Base-by-base conservation (phyloP, 768 basidiomycete genomes). In the Sarcomyxa edulis region DNA sequence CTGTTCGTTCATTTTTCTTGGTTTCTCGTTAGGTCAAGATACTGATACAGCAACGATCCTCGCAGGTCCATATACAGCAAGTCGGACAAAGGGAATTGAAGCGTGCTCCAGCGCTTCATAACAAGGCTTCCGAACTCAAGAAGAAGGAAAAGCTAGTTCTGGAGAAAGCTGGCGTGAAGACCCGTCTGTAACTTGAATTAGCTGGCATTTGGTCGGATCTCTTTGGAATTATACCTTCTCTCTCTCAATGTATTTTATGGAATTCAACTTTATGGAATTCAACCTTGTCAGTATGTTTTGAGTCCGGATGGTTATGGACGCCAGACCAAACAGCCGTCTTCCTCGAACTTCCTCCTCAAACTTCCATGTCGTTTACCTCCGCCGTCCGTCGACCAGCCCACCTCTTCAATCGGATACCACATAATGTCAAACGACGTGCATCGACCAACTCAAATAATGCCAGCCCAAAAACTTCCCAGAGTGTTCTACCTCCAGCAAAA, bases 31-130 rank as follows among this genome's bases (percentile, higher is more conserved):
- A 46, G 31, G 5, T 21, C 7, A 35, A 11, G n/a, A n/a, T n/a
- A n/a, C n/a, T n/a, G n/a, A n/a, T n/a, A n/a, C n/a, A n/a, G n/a
- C n/a, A n/a, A n/a, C n/a, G n/a, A 37, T 36, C 33, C 12, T 21
- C 32, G 26, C 39, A 89, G 74, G 90, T 96, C 3, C 94, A 98
- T 62, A 84, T 96, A 36, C 91, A 94, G 58, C 94, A 98, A 63
- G 86, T 98, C 30, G 95, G 94, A 7, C 84, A 84, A 53, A 69
- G 81, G 31, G 95, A 97, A 62, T 68, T 97, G 47, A 85, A 76
- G 63, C 80, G 90, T 18, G 89, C 81, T 1, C 74, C 76, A 1
- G 69, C 45, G 9, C 62, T 96, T 3, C 69, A 60, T 18, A 66
- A 72, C 53, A 76, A 73, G 43, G 62, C 71, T 5, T 65, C 63